Evolutionary conservation across 2,329 filamentous ascomycete genomes (phyloP).

Genomic region (Apiospora hydei): DNA sequence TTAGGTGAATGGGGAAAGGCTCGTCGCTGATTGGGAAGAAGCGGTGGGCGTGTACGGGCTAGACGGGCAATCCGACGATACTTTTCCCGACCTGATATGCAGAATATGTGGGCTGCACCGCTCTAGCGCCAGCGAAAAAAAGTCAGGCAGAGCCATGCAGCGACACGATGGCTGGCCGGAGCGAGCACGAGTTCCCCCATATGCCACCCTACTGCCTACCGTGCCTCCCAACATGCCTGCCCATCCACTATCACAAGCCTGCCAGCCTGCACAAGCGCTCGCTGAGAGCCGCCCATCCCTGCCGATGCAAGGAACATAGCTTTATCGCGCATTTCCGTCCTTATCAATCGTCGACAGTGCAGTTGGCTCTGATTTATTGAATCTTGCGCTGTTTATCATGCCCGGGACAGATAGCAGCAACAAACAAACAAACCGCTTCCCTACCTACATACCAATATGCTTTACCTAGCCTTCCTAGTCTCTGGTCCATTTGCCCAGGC

Average conservation of each 20-base stretch:
- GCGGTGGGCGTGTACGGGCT: neutral
- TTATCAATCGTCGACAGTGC: neutral
- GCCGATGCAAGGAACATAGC: constrained; percentile 21
- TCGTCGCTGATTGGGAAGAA: constrained; percentile 14
- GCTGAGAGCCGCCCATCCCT: neutral
- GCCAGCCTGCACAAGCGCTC: constrained; percentile 16
- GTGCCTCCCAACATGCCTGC: no score
- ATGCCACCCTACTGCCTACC: neutral
- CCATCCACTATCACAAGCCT: constrained; percentile 17
- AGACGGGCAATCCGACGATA: constrained; percentile 10
- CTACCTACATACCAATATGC: neutral
- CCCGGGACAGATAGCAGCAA: neutral
- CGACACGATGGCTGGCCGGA: neutral
- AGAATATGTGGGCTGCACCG: constrained; percentile 1
- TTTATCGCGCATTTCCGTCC: constrained; percentile 18
- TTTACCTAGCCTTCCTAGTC: neutral
- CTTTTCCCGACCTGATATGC: constrained; percentile 11
- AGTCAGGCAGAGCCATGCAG: neutral
- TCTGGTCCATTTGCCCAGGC: neutral
- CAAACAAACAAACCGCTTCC: constrained; percentile 1
- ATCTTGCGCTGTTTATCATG: neutral
- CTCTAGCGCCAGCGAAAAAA: constrained; percentile 15
- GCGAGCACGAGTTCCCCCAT: neutral
- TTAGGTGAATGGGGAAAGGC: constrained; percentile 21
- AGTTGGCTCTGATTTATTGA: neutral